Conservation (phyloP, 139 green algal species). For the Haematococcus lacustris region DNA sequence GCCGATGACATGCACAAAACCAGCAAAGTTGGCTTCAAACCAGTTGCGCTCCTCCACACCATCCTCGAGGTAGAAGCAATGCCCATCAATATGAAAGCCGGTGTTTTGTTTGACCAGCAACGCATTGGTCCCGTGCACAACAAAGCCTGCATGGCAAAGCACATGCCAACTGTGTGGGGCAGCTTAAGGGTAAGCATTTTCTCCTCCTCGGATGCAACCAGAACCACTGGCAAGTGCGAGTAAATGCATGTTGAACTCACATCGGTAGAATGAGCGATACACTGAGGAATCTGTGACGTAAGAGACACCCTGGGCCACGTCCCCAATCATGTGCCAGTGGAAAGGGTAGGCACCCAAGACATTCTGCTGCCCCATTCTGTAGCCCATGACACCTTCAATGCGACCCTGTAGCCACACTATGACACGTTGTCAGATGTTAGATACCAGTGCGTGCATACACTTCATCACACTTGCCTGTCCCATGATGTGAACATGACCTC, state of each 20-base stretch:
- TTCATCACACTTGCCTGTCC: conserved; percentile 14
- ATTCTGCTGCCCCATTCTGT: conserved; percentile 45
- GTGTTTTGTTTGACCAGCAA: conserved; percentile 36
- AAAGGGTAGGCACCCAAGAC: conserved; percentile 50
- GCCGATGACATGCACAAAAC: conserved; percentile 49
- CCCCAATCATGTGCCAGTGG: conserved; percentile 39
- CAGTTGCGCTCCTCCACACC: conserved; percentile 51
- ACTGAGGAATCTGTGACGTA: conserved; percentile 40
- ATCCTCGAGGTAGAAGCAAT: conserved; percentile 27
- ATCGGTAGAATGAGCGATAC: conserved; percentile 32
- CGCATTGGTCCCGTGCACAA: conserved; percentile 35
- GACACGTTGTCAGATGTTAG: too few species aligned
- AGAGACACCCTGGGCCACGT: neutral
- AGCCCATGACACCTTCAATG: conserved; percentile 37
- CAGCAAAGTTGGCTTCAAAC: conserved; percentile 44
- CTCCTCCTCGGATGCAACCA: neutral
- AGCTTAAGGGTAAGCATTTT: neutral
- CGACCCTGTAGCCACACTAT: conserved; percentile 25
- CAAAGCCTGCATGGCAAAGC: neutral
- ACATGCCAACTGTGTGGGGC: neutral
- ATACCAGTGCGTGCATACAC: too few species aligned
- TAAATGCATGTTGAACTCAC: neutral
- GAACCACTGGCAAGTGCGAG: neutral
- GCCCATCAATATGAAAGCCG: conserved; percentile 40
- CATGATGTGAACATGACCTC: conserved; percentile 22